Evolutionary conservation across 2,329 filamentous ascomycete genomes (phyloP), one percentile per base, ranked within the genome.

Genomic region (Paraphoma chrysanthemicola): DNA sequence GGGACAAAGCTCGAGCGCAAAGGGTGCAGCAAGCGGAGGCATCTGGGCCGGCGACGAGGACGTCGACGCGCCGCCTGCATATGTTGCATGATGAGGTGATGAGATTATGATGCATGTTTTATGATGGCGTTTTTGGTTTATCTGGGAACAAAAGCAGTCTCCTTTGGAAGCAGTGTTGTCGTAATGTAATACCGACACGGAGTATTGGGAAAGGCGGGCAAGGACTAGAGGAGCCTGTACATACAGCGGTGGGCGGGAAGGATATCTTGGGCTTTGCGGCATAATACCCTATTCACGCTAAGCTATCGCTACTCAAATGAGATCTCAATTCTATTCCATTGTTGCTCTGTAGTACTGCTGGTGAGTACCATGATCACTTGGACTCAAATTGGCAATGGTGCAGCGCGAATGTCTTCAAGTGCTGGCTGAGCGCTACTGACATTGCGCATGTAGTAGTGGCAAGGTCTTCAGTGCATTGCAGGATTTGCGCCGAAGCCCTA

Each of bases 41-140:
- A 31, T 53, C 7, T 53, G 51, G 51, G 44, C 44, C 16, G 51
- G 51, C 6, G 51, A 48, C 6, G 51, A 53, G 8, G 44, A 43
- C 16, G 51, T 53, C 16, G 51, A 53, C 33, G 51, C 51, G 16
- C 51, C 47, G 8, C 52, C 52, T 39, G 45, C 52, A 18, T 54
- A 49, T 41, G 52, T 50, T 44, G 52, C 45, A 17, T 48, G 38
- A 18, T 16, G 17, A 31, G 28, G 6, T 18, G 23, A 39, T 48
- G 29, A 50, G 36, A 44, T 53, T 10, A 53, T 53, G 50, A 47
- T 16, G 30, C 7, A 53, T 43, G 50, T 47, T 48, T 53, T 42
- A 52, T 42, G 44, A 53, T 44, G 43, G 17, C 48, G 36, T 38
- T 44, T 44, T 23, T 16, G 30, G 41, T 38, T 8, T n/a, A n/a